Percentiles rank a stretch among this genome's conserved stretches.
phyloP scores from a whole-genome alignment of 352 stramenopile genomes.

The Globisporangium middletonii region DNA sequence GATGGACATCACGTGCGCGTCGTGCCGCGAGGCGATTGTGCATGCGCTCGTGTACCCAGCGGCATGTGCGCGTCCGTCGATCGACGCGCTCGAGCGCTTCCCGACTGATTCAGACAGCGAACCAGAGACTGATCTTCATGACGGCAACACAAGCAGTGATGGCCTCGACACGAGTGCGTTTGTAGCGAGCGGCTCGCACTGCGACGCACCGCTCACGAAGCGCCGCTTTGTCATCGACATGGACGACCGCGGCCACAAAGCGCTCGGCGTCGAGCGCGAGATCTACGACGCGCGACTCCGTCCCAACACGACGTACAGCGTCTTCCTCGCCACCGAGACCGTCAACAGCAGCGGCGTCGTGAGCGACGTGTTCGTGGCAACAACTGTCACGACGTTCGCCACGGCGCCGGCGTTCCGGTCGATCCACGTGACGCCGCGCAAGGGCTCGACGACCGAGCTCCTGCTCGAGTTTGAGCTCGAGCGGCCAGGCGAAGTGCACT shows the following conservation, averaged over 20 bases:
- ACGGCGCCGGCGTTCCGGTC: constrained; percentile 39
- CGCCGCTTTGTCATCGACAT: constrained; percentile 17
- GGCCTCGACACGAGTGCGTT: not conserved
- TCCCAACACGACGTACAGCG: constrained; percentile 43
- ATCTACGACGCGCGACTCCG: constrained; percentile 12
- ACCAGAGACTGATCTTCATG: not conserved
- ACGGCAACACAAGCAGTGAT: not conserved
- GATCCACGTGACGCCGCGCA: constrained; percentile 39
- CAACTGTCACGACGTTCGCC: constrained; percentile 35
- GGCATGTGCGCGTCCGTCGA: constrained; percentile 21
- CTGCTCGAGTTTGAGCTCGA: constrained; percentile 50
- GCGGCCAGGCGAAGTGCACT: constrained; percentile 65
- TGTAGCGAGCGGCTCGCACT: not conserved
- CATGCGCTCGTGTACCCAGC: constrained; percentile 45
- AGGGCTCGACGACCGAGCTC: constrained; percentile 72
- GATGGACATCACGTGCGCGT: constrained; percentile 48
- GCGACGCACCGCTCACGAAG: constrained; percentile 2
- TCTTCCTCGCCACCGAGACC: constrained; percentile 54
- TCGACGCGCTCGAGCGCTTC: constrained; percentile 6
- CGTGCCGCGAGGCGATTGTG: constrained; percentile 39
- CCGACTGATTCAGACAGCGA: not conserved
- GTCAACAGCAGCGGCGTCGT: constrained; percentile 47
- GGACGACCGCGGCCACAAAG: constrained; percentile 28
- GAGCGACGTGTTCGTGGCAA: constrained; percentile 34
- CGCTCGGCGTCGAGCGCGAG: constrained; percentile 34